A percentile compares a stretch with the other conserved stretches of the same genome.
Conservation (phyloP, 169 alveolate species). For the Plasmodium ovale region DNA sequence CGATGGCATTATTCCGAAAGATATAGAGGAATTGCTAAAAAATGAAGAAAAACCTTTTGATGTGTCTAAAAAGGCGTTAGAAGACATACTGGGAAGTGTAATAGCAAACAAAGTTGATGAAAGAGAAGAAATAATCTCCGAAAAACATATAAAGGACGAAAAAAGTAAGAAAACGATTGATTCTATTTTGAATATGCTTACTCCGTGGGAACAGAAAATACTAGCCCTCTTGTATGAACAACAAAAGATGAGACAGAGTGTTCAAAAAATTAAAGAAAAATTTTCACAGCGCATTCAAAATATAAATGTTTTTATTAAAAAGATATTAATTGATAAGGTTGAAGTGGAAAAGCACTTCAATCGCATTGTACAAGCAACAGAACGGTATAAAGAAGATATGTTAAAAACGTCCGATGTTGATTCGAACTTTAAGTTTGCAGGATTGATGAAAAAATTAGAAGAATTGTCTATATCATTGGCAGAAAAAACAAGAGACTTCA, state of each 20-base stretch:
- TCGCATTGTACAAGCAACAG: constrained; percentile 79
- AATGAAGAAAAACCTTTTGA: constrained; percentile 65
- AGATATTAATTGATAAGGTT: constrained; percentile 81
- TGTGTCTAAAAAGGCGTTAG: constrained; percentile 57
- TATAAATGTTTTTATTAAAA: constrained; percentile 79
- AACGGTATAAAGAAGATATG: constrained; percentile 76
- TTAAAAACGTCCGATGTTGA: constrained; percentile 79
- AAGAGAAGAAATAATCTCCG: constrained; percentile 11
- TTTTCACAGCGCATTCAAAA: constrained; percentile 78
- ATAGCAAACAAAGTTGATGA: constrained; percentile 39
- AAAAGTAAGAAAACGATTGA: constrained; percentile 77
- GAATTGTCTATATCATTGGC: constrained; percentile 81
- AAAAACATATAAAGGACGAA: constrained; percentile 76
- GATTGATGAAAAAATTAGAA: constrained; percentile 83
- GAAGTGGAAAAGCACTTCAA: constrained; percentile 84
- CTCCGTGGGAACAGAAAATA: constrained; percentile 87
- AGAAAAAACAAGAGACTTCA: constrained; percentile 79
- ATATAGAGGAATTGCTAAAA: constrained; percentile 37
- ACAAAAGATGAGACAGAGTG: constrained; percentile 83
- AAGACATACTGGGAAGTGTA: constrained; percentile 59
- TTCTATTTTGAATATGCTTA: constrained; percentile 78
- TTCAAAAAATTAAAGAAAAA: constrained; percentile 80
- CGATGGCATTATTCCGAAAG: constrained; percentile 18
- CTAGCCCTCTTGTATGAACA: constrained; percentile 86
- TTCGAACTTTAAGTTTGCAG: constrained; percentile 83